These are phyloP conservation scores for Angomonas deanei DNA, from an alignment of 208 protist genomes.

Conservation along the genomic window DNA sequence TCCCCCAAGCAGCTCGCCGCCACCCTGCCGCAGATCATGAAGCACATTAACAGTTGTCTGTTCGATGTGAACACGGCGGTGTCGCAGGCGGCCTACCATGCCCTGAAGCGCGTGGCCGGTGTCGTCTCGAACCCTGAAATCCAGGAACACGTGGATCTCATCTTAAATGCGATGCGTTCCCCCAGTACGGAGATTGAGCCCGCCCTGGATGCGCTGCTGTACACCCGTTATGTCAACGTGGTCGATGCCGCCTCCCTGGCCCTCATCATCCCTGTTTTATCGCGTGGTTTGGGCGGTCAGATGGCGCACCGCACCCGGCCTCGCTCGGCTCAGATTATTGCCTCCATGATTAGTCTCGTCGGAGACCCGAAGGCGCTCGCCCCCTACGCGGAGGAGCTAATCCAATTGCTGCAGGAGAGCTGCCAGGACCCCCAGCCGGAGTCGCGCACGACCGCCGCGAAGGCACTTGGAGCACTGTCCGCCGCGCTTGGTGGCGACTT, in stretches of 20 bases:
- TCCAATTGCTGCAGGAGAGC: slow-evolving; percentile 79
- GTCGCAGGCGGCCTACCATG: slow-evolving; percentile 65
- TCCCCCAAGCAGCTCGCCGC: slow-evolving; percentile 87
- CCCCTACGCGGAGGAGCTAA: slow-evolving; percentile 82
- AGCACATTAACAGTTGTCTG: slow-evolving; percentile 78
- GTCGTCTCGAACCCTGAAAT: slow-evolving; percentile 91
- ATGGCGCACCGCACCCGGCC: slow-evolving; percentile 58
- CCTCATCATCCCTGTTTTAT: slow-evolving; percentile 87
- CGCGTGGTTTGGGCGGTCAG: slow-evolving; percentile 73
- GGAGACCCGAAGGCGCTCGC: slow-evolving; percentile 75
- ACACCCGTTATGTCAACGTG: slow-evolving; percentile 90
- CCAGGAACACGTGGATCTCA: slow-evolving; percentile 82
- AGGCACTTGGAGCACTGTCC: slow-evolving; percentile 76
- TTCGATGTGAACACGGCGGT: slow-evolving; percentile 90
- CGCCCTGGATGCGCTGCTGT: slow-evolving; percentile 90
- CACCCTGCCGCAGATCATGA: slow-evolving; percentile 87
- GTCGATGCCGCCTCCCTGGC: slow-evolving; percentile 91
- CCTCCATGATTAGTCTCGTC: slow-evolving; percentile 84
- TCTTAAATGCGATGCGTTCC: slow-evolving; percentile 83
- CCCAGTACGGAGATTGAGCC: slow-evolving; percentile 86
- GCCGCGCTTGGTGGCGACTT: slow-evolving; percentile 60
- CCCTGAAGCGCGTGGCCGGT: slow-evolving; percentile 83
- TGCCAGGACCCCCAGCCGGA: slow-evolving; percentile 82
- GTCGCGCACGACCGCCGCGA: slow-evolving; percentile 81
- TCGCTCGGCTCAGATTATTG: slow-evolving; percentile 91